phyloP scores from a whole-genome alignment of 495 filamentous ascomycete species.

The Aspergillus ellipticus region DNA sequence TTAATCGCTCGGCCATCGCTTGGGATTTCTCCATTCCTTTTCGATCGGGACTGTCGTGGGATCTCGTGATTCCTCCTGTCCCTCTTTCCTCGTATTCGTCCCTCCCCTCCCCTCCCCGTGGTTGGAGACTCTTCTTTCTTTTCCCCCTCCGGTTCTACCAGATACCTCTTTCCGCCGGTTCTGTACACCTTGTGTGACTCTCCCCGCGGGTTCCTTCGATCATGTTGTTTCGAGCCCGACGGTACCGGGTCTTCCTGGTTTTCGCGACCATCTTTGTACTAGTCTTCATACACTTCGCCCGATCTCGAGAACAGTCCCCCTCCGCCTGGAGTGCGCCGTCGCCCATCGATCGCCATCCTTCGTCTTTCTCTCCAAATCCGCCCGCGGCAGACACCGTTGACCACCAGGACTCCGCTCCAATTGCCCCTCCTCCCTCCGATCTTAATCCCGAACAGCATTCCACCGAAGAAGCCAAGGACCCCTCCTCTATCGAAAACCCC shows the following conservation, averaged over 20 bases:
- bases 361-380: constrained; percentile 3
- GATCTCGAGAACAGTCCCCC: constrained; percentile 30
- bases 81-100: constrained; percentile 2
- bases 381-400: not conserved
- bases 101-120: not conserved
- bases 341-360: constrained; percentile 10
- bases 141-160: not conserved
- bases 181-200: not conserved
- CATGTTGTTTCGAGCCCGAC: constrained; percentile 68
- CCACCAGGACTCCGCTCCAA: not conserved
- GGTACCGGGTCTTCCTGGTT: constrained; percentile 71
- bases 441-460: not conserved
- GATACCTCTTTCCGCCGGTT: not conserved
- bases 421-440: not conserved
- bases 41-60: not conserved
- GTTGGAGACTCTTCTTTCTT: not conserved
- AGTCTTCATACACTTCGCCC: constrained; percentile 60
- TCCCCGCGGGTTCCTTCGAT: not conserved
- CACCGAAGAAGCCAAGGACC: not conserved
- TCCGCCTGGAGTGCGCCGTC: constrained; percentile 11
- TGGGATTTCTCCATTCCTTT: not conserved
- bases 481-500: not conserved
- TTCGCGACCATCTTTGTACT: constrained; percentile 64
- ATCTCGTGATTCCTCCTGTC: not conserved
- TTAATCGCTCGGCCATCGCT: not conserved